Percentiles rank a stretch among this genome's conserved stretches.
Conservation (phyloP, 2,329 filamentous ascomycete genomes). For the Ophiocordyceps unilateralis region DNA sequence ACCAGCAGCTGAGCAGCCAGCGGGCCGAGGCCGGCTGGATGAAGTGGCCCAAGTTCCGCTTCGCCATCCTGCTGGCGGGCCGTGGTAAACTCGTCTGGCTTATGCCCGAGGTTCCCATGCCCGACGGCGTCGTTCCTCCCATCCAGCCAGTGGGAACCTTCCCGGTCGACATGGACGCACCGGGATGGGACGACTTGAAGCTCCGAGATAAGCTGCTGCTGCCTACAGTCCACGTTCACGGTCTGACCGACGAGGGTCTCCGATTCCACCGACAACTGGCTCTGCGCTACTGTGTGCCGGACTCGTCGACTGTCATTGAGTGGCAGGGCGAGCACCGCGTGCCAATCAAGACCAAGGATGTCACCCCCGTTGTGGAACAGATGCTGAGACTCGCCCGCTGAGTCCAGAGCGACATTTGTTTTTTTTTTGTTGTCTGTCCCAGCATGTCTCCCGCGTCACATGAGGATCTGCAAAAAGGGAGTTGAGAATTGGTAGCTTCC, state of each 20-base stretch:
- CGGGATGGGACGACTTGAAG: neutral
- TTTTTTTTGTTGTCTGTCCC: neutral
- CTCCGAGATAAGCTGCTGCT: conserved; percentile 1
- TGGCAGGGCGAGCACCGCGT: conserved; percentile 1
- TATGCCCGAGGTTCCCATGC: conserved; percentile 1
- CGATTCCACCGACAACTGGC: conserved; percentile 23
- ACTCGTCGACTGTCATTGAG: conserved; percentile 1
- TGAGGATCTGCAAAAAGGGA: neutral
- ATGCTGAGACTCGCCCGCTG: neutral
- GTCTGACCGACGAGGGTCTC: conserved; percentile 41
- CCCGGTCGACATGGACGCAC: neutral
- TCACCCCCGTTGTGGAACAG: neutral
- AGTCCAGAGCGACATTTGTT: neutral
- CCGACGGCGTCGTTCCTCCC: neutral
- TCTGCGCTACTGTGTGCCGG: neutral
- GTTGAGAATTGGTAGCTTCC: neutral
- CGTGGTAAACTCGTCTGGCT: conserved; percentile 4
- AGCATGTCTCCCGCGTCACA: neutral
- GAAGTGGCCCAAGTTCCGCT: conserved; percentile 3
- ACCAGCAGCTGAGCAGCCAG: conserved; percentile 32
- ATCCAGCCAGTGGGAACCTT: neutral
- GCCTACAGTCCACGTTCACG: conserved; percentile 6
- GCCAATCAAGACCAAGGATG: conserved; percentile 1
- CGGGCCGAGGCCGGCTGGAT: neutral
- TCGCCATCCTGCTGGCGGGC: conserved; percentile 5